These are phyloP conservation scores for Lactarius akahatsu DNA, from an alignment of 768 basidiomycete genomes.

Conservation along the genomic window DNA sequence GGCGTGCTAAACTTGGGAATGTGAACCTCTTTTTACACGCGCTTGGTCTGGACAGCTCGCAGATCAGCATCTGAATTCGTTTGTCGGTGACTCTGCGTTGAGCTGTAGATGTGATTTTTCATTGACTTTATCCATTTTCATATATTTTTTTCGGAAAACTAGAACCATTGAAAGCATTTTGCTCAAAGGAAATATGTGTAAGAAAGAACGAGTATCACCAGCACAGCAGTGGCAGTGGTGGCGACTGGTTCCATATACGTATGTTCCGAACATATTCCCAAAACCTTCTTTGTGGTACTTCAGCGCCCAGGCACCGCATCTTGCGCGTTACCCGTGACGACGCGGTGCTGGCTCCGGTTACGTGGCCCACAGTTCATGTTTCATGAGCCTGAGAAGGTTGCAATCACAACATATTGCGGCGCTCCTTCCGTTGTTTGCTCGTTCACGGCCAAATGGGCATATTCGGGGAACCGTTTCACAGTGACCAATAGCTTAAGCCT, in stretches of 20 bases:
- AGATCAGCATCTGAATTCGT: slow-evolving; percentile 44
- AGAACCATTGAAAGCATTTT: slow-evolving; percentile 14
- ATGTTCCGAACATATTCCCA: slow-evolving; percentile 17
- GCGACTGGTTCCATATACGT: slow-evolving; percentile 1
- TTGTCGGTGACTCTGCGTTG: slow-evolving; percentile 19
- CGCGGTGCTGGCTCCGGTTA: slow-evolving; percentile 10
- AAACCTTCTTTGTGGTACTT: background rate
- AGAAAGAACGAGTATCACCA: background rate
- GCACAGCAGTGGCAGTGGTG: background rate
- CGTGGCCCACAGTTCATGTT: background rate
- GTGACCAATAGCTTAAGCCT: background rate
- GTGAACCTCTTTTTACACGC: slow-evolving; percentile 90
- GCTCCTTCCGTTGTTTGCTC: background rate
- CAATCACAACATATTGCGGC: background rate
- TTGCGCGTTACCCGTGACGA: background rate
- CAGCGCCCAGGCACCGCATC: slow-evolving; percentile 16
- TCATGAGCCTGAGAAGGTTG: slow-evolving; percentile 6
- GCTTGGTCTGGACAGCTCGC: slow-evolving; percentile 68
- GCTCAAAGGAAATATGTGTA: slow-evolving; percentile 3
- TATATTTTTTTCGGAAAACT: slow-evolving; percentile 11
- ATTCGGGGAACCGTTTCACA: background rate
- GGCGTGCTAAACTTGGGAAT: slow-evolving; percentile 79
- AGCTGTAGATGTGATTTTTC: slow-evolving; percentile 25
- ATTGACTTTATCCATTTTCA: slow-evolving; percentile 23
- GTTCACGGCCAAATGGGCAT: background rate